These are phyloP conservation scores for Sideroxylon spinosum DNA, from an alignment of 179 eudicot species.

Conservation along the genomic window DNA sequence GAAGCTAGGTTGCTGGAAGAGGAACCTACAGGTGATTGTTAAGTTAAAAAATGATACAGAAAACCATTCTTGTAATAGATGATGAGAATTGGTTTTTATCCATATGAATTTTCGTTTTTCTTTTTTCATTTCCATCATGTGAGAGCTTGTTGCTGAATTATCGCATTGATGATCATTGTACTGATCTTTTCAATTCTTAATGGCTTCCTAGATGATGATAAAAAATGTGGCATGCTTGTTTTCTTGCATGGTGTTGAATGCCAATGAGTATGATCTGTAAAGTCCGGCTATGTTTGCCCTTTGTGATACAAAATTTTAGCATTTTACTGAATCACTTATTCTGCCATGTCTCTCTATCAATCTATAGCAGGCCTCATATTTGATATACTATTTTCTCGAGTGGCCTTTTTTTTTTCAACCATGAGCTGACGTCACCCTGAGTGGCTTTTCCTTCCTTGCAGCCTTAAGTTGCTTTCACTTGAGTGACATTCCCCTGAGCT, in stretches of 20 bases:
- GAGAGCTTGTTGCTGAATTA: neutral
- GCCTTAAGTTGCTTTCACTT: no score
- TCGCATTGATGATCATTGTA: neutral
- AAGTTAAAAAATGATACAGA: neutral
- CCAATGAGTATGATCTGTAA: neutral
- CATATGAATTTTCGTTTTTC: neutral
- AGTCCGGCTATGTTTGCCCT: neutral
- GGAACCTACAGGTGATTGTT: conserved; percentile 40
- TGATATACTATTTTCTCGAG: neutral
- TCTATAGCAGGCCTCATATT: neutral
- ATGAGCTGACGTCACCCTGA: no score
- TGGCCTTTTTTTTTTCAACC: neutral
- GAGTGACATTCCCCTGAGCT: no score
- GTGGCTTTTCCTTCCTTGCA: no score
- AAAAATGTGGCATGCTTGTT: neutral
- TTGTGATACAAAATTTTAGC: neutral
- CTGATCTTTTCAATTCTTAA: neutral
- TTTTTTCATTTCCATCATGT: neutral
- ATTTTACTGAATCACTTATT: neutral
- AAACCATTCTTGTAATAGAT: conserved; percentile 2
- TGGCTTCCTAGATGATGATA: conserved; percentile 6
- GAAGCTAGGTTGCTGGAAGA: conserved; percentile 28
- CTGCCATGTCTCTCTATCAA: no score
- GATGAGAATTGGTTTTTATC: neutral
- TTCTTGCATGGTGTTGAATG: neutral